phyloP scores from a whole-genome alignment of 2,329 filamentous ascomycete species.

The Diaporthe aspalathi region DNA sequence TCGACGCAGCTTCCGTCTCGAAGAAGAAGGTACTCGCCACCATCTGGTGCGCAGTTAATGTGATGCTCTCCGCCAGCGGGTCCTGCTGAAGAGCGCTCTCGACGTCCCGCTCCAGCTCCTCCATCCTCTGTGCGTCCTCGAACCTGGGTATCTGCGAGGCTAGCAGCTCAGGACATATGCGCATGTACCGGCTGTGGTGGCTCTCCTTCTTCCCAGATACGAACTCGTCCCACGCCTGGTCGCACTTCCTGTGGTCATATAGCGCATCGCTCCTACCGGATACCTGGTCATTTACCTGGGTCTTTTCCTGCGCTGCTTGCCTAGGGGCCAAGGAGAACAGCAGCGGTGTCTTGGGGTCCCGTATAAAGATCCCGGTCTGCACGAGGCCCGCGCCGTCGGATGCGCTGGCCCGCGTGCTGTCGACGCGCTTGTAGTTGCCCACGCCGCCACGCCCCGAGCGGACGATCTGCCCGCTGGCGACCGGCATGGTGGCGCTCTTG shows the following conservation, averaged over 20 bases:
- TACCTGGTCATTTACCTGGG: not conserved
- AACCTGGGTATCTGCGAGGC: conserved; percentile 14
- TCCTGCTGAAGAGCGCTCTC: not conserved
- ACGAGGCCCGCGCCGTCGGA: not conserved
- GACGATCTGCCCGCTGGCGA: conserved; percentile 12
- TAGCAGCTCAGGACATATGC: not conserved
- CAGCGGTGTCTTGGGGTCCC: not conserved
- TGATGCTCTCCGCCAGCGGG: not conserved
- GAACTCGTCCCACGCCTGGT: not conserved
- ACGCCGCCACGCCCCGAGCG: conserved; percentile 12
- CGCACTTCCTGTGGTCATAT: conserved; percentile 1
- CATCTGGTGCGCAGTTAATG: not conserved
- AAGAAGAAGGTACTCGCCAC: conserved; percentile 22
- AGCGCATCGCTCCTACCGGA: not conserved
- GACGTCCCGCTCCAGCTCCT: not conserved
- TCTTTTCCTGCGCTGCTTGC: not conserved
- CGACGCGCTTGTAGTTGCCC: conserved; percentile 10
- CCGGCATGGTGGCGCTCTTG: conserved; percentile 3
- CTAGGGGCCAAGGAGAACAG: not conserved
- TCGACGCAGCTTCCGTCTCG: not conserved
- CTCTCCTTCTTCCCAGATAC: not conserved
- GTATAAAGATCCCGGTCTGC: conserved; percentile 2
- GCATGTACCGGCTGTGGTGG: not conserved
- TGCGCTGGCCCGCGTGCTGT: not conserved
- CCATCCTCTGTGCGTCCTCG: conserved; percentile 15